Evolutionary conservation across 495 filamentous ascomycete genomes (phyloP), one percentile per base, ranked within the genome.

Genomic region (Aspergillus kassunensis): DNA sequence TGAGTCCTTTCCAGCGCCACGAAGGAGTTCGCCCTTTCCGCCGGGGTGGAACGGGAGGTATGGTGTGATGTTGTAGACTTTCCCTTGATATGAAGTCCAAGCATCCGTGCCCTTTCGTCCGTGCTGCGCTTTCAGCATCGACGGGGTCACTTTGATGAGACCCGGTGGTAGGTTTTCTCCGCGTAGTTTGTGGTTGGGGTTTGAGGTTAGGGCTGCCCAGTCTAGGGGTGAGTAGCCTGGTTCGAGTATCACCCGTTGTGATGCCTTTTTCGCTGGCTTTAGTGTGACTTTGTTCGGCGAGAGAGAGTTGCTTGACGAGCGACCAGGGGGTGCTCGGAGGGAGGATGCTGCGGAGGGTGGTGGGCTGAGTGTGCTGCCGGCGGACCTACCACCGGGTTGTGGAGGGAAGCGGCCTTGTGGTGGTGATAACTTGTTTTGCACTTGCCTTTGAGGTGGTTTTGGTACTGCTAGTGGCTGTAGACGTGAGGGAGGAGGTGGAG

Each of bases 221-320:
- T 98, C 93, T 6, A 98, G 84, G 0, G 93, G 93, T 1, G 88
- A 92, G 74, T 88, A 91, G 31, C 93, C 93, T 0, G 93, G 93
- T 25, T 81, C 76, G 27, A 98, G 84, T 13, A 85, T 71, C 18
- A 95, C 88, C 57, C 88, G 82, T 49, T 71, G 60, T 33, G 75
- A 57, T 57, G 74, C 59, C 51, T 70, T 68, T 50, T 70, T 67
- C 33, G 73, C 53, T 0, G 70, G 64, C 15, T 70, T 65, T 29
- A 62, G 51, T 12, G 56, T 56, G 16, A 62, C 54, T 13, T 49
- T 49, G 13, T 59, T 55, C 3, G 75, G 74, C 15, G 69, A 59
- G 5, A 75, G 62, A 5, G 67, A 63, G 49, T 64, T 65, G 56
- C 49, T 59, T 40, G 73, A 64, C 44, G 64, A 58, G 55, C 58